Conservation (phyloP, 2,329 filamentous ascomycete species). For the Fusarium heterosporum region DNA sequence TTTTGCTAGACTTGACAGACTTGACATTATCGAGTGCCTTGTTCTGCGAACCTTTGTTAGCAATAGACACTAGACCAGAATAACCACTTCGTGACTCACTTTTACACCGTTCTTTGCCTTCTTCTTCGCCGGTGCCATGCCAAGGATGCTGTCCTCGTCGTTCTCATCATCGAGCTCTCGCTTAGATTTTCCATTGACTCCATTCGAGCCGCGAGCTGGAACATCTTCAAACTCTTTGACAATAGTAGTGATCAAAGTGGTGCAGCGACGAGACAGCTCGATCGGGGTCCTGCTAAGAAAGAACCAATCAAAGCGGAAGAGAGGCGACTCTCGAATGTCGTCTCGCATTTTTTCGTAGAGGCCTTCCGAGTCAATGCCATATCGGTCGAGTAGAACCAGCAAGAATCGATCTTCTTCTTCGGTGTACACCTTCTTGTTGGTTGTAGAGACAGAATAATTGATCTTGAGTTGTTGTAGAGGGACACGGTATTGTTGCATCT, state of each 20-base stretch:
- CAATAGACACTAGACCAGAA: background rate
- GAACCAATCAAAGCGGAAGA: conserved; percentile 99
- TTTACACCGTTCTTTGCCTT: conserved; percentile 91
- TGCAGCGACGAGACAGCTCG: conserved; percentile 92
- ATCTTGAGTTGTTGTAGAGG: conserved; percentile 98
- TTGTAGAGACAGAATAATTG: conserved; percentile 98
- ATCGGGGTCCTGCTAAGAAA: conserved; percentile 94
- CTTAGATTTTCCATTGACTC: conserved; percentile 76
- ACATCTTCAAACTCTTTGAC: conserved; percentile 91
- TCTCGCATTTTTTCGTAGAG: conserved; percentile 97
- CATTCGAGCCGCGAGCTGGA: conserved; percentile 66
- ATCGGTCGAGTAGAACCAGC: conserved; percentile 90
- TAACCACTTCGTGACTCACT: conserved; percentile 61
- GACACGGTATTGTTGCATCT: conserved; percentile 96
- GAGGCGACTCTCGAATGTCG: conserved; percentile 91
- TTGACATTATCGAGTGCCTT: conserved; percentile 94
- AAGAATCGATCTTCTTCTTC: conserved; percentile 98
- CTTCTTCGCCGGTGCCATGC: conserved; percentile 90
- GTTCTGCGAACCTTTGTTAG: conserved; percentile 69
- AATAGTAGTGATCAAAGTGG: conserved; percentile 92
- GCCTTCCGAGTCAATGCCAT: conserved; percentile 89
- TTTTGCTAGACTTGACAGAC: conserved; percentile 82
- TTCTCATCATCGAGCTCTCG: conserved; percentile 84
- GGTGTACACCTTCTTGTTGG: conserved; percentile 99
- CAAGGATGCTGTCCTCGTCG: conserved; percentile 83